phyloP scores from a whole-genome alignment of 495 filamentous ascomycete species.

The Penicillium desertorum region DNA sequence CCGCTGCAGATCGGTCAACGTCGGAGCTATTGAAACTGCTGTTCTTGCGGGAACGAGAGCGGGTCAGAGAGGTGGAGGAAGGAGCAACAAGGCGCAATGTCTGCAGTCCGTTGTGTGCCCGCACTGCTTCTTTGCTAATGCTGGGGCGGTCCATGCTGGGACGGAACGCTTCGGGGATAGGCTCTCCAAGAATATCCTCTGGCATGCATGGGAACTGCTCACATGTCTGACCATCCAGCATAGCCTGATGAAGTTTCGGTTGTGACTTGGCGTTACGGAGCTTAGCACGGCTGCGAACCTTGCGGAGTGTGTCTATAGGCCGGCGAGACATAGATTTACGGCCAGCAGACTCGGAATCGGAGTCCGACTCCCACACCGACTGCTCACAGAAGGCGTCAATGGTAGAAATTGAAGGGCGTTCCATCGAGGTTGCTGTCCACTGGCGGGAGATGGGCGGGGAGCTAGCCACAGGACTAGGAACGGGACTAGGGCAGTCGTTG shows the following conservation, averaged over 20 bases:
- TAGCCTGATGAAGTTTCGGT: slow-evolving; percentile 35
- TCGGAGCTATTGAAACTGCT: slow-evolving; percentile 33
- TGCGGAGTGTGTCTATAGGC: slow-evolving; percentile 47
- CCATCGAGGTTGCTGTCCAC: slow-evolving; percentile 41
- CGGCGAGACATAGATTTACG: slow-evolving; percentile 42
- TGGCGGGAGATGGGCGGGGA: slow-evolving; percentile 40
- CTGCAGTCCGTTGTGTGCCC: slow-evolving; percentile 27
- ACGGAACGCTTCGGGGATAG: slow-evolving; percentile 15
- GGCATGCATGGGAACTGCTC: slow-evolving; percentile 41
- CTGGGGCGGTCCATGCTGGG: slow-evolving; percentile 30
- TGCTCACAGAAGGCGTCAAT: slow-evolving; percentile 45
- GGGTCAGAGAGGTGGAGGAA: slow-evolving; percentile 39
- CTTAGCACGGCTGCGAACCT: slow-evolving; percentile 49
- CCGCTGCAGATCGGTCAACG: slow-evolving; percentile 41
- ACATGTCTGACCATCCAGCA: slow-evolving; percentile 21
- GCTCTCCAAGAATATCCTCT: slow-evolving; percentile 22
- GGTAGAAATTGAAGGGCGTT: slow-evolving; percentile 43
- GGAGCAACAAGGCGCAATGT: slow-evolving; percentile 43
- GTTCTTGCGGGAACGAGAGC: slow-evolving; percentile 32
- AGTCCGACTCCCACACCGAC: slow-evolving; percentile 51
- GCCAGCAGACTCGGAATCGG: slow-evolving; percentile 40
- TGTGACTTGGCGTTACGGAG: slow-evolving; percentile 47
- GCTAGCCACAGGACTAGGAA: slow-evolving; percentile 39
- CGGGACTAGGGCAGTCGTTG: slow-evolving; percentile 44
- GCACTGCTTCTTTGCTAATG: slow-evolving; percentile 32